These are phyloP conservation scores for Penicillium vulpinum DNA, from an alignment of 2,329 filamentous ascomycete genomes.

Conservation along the genomic window DNA sequence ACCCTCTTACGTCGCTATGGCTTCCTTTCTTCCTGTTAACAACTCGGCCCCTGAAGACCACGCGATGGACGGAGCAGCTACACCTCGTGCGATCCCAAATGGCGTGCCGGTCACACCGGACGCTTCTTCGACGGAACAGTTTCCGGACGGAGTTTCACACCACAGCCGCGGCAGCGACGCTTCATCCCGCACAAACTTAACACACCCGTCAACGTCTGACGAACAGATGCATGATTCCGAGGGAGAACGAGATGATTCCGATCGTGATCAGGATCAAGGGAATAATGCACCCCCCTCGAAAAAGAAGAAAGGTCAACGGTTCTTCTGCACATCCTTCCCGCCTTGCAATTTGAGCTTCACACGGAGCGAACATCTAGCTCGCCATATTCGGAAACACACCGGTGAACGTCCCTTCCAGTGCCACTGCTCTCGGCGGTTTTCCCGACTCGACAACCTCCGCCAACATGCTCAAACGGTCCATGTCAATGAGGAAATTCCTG, in stretches of 20 bases:
- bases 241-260: constrained; percentile 64
- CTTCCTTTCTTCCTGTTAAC: constrained; percentile 63
- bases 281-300: constrained; percentile 70
- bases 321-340: constrained; percentile 94
- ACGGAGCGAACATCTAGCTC: constrained; percentile 87
- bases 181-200: constrained; percentile 14
- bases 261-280: constrained; percentile 63
- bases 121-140: constrained; percentile 16
- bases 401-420: constrained; percentile 96
- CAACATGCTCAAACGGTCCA: constrained; percentile 98
- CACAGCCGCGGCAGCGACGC: constrained; percentile 39
- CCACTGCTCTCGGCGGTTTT: constrained; percentile 90
- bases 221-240: constrained; percentile 79
- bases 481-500: constrained; percentile 94
- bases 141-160: constrained; percentile 18
- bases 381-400: constrained; percentile 98
- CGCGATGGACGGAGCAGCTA: constrained; percentile 54
- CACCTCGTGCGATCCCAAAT: constrained; percentile 50
- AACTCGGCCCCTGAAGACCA: constrained; percentile 50
- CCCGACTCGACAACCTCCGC: constrained; percentile 87
- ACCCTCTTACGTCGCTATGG: constrained; percentile 43
- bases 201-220: constrained; percentile 44
- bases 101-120: constrained; percentile 41
- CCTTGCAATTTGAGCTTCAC: constrained; percentile 95
- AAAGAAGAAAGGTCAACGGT: constrained; percentile 95